Conservation (phyloP, 2,329 filamentous ascomycete genomes). For the Parastagonospora nodorum region DNA sequence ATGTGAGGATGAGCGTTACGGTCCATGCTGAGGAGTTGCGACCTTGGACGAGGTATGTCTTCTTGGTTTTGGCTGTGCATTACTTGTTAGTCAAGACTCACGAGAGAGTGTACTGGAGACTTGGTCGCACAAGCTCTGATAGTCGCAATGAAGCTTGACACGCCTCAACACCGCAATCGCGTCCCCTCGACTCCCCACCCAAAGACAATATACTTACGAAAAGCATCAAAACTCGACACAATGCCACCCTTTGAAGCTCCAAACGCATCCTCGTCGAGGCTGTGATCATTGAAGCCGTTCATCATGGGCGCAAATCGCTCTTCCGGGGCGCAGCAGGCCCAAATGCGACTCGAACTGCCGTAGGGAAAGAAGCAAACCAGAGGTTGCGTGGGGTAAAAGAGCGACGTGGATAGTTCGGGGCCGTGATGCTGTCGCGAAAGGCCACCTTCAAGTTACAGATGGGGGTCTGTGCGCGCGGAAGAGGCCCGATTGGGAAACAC, state of each 20-base stretch:
- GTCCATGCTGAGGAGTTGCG: constrained; percentile 94
- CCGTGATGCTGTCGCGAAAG: constrained; percentile 29
- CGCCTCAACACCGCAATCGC: not conserved
- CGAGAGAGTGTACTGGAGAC: not conserved
- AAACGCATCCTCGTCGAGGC: constrained; percentile 79
- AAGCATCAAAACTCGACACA: constrained; percentile 88
- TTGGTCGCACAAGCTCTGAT: constrained; percentile 3
- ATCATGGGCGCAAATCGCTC: constrained; percentile 54
- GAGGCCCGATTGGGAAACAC: constrained; percentile 20
- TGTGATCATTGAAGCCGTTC: constrained; percentile 74
- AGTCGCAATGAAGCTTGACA: constrained; percentile 2
- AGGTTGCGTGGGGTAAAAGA: constrained; percentile 17
- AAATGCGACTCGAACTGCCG: constrained; percentile 19
- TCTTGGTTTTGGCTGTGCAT: constrained; percentile 86
- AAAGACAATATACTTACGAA: constrained; percentile 67
- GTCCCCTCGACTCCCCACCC: not conserved
- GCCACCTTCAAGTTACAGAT: constrained; percentile 43
- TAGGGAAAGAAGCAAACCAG: constrained; percentile 7
- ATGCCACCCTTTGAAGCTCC: constrained; percentile 67
- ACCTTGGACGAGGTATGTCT: constrained; percentile 85
- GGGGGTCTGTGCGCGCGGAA: constrained; percentile 27
- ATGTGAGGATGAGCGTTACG: constrained; percentile 76
- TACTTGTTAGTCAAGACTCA: constrained; percentile 10
- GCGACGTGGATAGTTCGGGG: constrained; percentile 17
- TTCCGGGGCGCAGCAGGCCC: constrained; percentile 32